Conservation (phyloP, 129 eudicot genomes). For the Scalesia atractyloides region DNA sequence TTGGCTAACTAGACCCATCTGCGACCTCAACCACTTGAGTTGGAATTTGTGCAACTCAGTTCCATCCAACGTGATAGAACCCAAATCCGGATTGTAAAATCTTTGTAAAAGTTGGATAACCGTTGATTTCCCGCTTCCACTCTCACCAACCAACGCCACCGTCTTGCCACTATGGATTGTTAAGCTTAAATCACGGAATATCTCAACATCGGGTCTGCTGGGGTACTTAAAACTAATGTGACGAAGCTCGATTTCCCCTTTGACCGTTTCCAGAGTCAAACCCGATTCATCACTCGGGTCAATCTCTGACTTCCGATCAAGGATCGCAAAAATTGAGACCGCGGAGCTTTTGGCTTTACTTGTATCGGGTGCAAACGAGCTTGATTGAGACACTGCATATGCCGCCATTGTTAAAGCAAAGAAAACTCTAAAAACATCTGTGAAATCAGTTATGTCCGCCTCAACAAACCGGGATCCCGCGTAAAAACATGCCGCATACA, state of each 20-base stretch:
- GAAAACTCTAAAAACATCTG: conserved; percentile 46
- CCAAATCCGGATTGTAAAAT: conserved; percentile 35
- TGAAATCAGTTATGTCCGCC: conserved; percentile 59
- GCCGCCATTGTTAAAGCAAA: conserved; percentile 39
- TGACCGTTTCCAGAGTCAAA: conserved; percentile 4
- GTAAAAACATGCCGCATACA: conserved; percentile 67
- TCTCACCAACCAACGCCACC: conserved; percentile 40
- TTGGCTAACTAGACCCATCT: conserved; percentile 45
- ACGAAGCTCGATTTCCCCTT: conserved; percentile 29
- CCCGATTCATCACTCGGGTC: conserved; percentile 30
- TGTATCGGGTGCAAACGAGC: conserved; percentile 29
- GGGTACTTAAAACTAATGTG: conserved; percentile 35
- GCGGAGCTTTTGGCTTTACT: conserved; percentile 29
- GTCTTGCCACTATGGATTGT: conserved; percentile 32
- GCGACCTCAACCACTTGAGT: conserved; percentile 35
- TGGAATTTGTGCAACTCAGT: conserved; percentile 22
- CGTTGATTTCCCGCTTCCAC: conserved; percentile 41
- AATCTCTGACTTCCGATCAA: conserved; percentile 35
- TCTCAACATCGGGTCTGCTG: conserved; percentile 24
- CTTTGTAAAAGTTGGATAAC: conserved; percentile 30
- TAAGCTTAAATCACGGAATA: conserved; percentile 34
- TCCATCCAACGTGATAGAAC: conserved; percentile 27
- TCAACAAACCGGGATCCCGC: conserved; percentile 69
- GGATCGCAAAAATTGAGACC: conserved; percentile 33
- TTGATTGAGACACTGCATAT: conserved; percentile 24